phyloP scores from a whole-genome alignment of 352 stramenopile genomes.

The Albugo laibachii region DNA sequence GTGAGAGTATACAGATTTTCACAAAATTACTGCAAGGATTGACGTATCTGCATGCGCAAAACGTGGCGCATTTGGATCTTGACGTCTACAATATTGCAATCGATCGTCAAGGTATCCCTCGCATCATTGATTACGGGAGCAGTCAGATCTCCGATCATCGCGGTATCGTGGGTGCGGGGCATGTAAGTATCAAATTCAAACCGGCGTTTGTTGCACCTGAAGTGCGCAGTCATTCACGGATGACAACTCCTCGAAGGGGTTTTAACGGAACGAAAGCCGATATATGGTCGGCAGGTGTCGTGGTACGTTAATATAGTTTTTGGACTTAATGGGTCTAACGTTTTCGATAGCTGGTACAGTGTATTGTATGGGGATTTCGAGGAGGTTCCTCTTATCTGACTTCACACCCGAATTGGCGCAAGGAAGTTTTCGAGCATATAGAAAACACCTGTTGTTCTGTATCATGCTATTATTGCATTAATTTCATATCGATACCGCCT shows the following conservation, averaged over 20 bases:
- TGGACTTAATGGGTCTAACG: not conserved
- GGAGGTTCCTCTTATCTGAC: constrained; percentile 41
- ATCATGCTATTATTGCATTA: constrained; percentile 44
- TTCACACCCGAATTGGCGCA: constrained; percentile 36
- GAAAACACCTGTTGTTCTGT: constrained; percentile 31
- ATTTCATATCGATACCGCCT: constrained; percentile 63
- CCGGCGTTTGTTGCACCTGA: constrained; percentile 56
- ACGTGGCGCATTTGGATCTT: constrained; percentile 57
- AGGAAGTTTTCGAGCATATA: constrained; percentile 58
- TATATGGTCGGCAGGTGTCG: constrained; percentile 60
- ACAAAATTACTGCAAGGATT: constrained; percentile 38
- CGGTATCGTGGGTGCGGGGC: constrained; percentile 26
- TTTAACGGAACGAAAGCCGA: constrained; percentile 57
- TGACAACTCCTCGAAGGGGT: constrained; percentile 28
- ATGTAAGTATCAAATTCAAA: constrained; percentile 72
- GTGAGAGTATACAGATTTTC: constrained; percentile 43
- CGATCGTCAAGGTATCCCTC: constrained; percentile 23
- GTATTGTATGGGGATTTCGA: constrained; percentile 57
- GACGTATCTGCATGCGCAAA: constrained; percentile 62
- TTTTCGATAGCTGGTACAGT: constrained; percentile 41
- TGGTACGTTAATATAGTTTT: constrained; percentile 21
- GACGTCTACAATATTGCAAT: constrained; percentile 77
- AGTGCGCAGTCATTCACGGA: constrained; percentile 34
- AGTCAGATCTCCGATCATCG: constrained; percentile 57
- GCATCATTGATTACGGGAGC: constrained; percentile 67